Evolutionary conservation across 2,329 filamentous ascomycete species (phyloP).

Genomic region (Truncatella angustata): DNA sequence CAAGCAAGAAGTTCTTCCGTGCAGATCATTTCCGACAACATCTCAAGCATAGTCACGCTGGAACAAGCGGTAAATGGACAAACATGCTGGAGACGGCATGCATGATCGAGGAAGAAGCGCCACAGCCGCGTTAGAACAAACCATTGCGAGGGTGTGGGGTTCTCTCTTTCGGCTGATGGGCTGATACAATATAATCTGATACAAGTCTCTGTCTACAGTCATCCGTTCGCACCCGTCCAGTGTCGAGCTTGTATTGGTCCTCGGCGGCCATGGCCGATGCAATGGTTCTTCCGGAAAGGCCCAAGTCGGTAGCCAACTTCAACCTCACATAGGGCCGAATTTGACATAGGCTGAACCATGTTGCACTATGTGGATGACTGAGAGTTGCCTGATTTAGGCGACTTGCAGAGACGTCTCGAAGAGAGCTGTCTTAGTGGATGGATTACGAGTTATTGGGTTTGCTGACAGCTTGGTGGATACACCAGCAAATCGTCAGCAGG

Average conservation of each 20-base stretch:
- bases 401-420: not conserved
- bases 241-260: too few relatives aligned
- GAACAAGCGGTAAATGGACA: slow-evolving; percentile 97
- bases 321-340: too few relatives aligned
- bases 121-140: slow-evolving; percentile 42
- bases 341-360: too few relatives aligned
- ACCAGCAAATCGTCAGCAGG: not conserved
- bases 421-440: not conserved
- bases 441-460: not conserved
- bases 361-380: too few relatives aligned
- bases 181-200: too few relatives aligned
- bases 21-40: slow-evolving; percentile 98
- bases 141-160: too few relatives aligned
- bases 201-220: too few relatives aligned
- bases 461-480: not conserved
- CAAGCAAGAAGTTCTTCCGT: slow-evolving; percentile 95
- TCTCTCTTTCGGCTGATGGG: too few relatives aligned
- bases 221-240: too few relatives aligned
- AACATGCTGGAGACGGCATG: slow-evolving; percentile 97
- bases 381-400: not conserved
- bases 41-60: slow-evolving; percentile 94
- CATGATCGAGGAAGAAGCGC: slow-evolving; percentile 83
- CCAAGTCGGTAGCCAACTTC: too few relatives aligned
- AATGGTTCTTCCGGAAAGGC: too few relatives aligned
- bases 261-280: too few relatives aligned